Base-by-base conservation (phyloP, 352 stramenopile genomes). In the Salisapilia sapeloensis region DNA sequence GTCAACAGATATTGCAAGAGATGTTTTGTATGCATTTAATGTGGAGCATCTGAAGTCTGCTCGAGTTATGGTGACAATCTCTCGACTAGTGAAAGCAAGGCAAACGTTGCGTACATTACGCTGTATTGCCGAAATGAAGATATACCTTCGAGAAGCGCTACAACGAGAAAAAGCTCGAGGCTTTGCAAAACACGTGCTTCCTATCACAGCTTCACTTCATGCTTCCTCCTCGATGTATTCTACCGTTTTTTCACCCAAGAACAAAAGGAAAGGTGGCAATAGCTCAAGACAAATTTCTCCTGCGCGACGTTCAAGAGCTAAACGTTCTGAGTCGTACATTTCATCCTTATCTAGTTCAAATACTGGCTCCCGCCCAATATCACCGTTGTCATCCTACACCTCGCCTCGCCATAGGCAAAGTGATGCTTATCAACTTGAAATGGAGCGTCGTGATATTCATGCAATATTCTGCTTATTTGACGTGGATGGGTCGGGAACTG, bases 51-150 rank as follows among this genome's bases (percentile, higher is more conserved):
- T 84, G 50, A 84, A 84, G 38, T 49, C 52, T 4, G 56, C 60
- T 13, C 57, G 56, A 19, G 54, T 76, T n/a, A 70, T 84, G 16
- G 48, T 53, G 6, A 69, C 75, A 42, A 64, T 84, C 19, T 66
- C 70, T 34, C 64, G 67, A 3, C 47, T 71, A 10, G 29, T 81
- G 7, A 67, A 66, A 22, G 67, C 64, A n/a, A 53, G 61, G 14
- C 63, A 77, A 31, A 84, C 67, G 19, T 44, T 84, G 22, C 60
- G 67, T 15, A 84, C 62, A 4, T 49, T 84, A n/a, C 67, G 64
- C 2, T 84, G 80, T 19, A 48, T 84, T 3, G 67, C 67, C 6
- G 67, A 84, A 40, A 79, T 81, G 61, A 84, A 84, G 45, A 61
- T 84, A 16, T 76, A 84, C 29, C 42, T 84, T 15, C 49, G 42